Evolutionary conservation across 2,329 filamentous ascomycete species (phyloP).

Genomic region (Scedosporium boydii): DNA sequence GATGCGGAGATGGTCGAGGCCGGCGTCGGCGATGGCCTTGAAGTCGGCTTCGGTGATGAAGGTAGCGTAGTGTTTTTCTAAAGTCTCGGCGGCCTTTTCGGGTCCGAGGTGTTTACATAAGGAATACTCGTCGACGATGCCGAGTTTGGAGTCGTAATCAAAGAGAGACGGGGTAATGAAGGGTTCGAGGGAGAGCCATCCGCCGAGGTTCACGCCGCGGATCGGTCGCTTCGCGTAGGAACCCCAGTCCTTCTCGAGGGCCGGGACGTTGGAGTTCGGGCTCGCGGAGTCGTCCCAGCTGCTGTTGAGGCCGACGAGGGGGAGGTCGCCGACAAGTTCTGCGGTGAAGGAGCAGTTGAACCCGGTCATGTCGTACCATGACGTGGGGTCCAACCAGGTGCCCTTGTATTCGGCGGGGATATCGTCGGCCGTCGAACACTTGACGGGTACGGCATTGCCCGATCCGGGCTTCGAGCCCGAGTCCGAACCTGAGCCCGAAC

Average conservation of each 20-base stretch:
- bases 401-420: constrained; percentile 60
- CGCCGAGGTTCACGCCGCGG: constrained; percentile 84
- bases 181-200: constrained; percentile 88
- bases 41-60: constrained; percentile 85
- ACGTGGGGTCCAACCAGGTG: constrained; percentile 77
- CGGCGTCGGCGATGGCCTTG: constrained; percentile 72
- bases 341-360: constrained; percentile 95
- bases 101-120: constrained; percentile 62
- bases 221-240: constrained; percentile 71
- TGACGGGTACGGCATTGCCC: neutral
- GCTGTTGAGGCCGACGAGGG: constrained; percentile 79
- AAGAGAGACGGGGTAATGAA: constrained; percentile 95
- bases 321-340: constrained; percentile 73
- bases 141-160: constrained; percentile 48
- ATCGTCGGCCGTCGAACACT: constrained; percentile 38
- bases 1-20: constrained; percentile 94
- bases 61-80: constrained; percentile 87
- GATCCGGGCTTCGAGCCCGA: neutral
- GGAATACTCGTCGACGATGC: constrained; percentile 83
- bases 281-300: constrained; percentile 75
- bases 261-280: constrained; percentile 71
- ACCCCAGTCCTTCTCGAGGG: constrained; percentile 66
- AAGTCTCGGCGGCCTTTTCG: constrained; percentile 48
- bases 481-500: neutral
- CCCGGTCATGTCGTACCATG: constrained; percentile 80